These are phyloP conservation scores for Peronospora farinosa DNA, from an alignment of 352 stramenopile genomes.

Conservation along the genomic window DNA sequence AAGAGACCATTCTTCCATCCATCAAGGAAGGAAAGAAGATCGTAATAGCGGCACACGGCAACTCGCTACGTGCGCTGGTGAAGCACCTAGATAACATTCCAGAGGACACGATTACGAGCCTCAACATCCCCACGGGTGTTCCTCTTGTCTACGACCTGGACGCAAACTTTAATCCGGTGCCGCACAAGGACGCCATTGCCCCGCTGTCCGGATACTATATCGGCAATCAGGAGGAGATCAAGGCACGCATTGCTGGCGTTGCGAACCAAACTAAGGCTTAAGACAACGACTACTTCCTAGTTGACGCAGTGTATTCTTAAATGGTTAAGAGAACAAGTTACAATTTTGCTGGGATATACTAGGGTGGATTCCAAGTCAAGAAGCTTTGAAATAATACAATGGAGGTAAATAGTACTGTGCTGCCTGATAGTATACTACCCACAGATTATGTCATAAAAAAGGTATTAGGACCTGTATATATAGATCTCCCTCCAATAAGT, in stretches of 20 bases:
- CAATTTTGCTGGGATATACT: no score
- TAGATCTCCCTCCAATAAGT: no score
- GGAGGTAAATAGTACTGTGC: no score
- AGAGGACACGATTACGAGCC: slow-evolving; percentile 93
- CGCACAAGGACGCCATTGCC: slow-evolving; percentile 87
- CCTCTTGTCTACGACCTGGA: slow-evolving; percentile 97
- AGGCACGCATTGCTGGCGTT: slow-evolving; percentile 92
- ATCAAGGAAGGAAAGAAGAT: slow-evolving; percentile 94
- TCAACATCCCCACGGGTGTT: slow-evolving; percentile 96
- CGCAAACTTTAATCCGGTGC: slow-evolving; percentile 94
- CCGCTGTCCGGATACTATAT: slow-evolving; percentile 76
- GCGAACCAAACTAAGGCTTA: slow-evolving; percentile 93
- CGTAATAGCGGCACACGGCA: slow-evolving; percentile 96
- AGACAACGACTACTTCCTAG: slow-evolving; percentile 9
- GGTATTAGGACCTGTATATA: no score
- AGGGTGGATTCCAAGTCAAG: no score
- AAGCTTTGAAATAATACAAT: no score
- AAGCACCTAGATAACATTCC: slow-evolving; percentile 98
- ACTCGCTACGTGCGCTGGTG: slow-evolving; percentile 96
- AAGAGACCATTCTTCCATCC: slow-evolving; percentile 90
- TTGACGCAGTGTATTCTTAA: no score
- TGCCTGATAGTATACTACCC: no score
- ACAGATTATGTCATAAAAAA: no score
- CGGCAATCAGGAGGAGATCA: slow-evolving; percentile 96
- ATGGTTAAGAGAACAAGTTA: no score